Evolutionary conservation across 169 alveolate genomes (phyloP), one percentile per base, ranked within the genome.

Genomic region (Neospora caninum): DNA sequence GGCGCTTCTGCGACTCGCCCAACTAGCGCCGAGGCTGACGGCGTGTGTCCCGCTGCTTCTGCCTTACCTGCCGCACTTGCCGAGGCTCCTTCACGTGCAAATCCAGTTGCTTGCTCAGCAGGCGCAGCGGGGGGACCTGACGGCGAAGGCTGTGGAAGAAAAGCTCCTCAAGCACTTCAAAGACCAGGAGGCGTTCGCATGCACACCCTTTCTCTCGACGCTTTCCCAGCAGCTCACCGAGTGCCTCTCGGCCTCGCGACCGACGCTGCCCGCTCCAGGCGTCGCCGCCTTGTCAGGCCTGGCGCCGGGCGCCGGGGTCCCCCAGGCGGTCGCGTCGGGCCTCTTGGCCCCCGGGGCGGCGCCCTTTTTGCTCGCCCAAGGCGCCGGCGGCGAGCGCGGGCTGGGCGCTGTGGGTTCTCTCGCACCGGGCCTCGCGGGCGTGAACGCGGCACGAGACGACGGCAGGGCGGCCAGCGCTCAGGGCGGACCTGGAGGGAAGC

Each of bases 81-180:
- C 89, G 53, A 64, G 89, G 34, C 89, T 38, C 38, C 67, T 82
- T 22, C 89, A 39, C 41, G 54, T 82, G 89, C 53, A 43, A 49
- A 4, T 82, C 34, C 89, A 82, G 89, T 82, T 82, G 38, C 89
- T 39, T 41, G 18, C 53, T 13, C 89, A 82, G 64, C 89, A 82
- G 89, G 69, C 34, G 39, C 89, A 82, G 64, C 89, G 67, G 22
- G 89, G 42, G 42, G 73, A 64, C 4, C 73, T 64, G 34, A 31
- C 49, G 25, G 43, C 84, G 84, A n/a, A 73, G 25, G 84, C 18
- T 27, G 18, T 73, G 31, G 45, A 73, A 20, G 42, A 73, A 43
- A 18, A n/a, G 39, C 43, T 73, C n/a, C 27, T 22, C 43, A 31
- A n/a, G 84, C 38, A 13, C 38, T 42, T 82, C 38, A 43, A 41